Base-by-base conservation (phyloP, 176 grass and related monocot species). In the Areca catechu region DNA sequence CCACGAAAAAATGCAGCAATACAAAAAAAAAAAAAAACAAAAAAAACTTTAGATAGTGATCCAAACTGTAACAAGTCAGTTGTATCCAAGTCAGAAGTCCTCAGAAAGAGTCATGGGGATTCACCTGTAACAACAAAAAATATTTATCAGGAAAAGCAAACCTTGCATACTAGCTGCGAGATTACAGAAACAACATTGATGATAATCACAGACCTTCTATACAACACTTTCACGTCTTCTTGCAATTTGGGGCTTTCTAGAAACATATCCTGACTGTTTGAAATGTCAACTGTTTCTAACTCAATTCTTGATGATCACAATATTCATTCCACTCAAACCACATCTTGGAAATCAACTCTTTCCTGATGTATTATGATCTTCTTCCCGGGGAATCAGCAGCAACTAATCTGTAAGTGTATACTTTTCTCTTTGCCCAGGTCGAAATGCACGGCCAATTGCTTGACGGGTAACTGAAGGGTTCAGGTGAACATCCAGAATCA, bases 251-350 rank as follows among this genome's bases (percentile, higher is more conserved):
- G 80, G 48, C 61, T 78, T 50, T 98, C 81, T 65, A 98, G 68
- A 57, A 98, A 58, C 65, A 73, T 58, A 14, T 98, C 93, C 51
- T 71, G 62, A 16, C 50, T 85, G 69, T 74, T 67, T 61, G 86
- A 65, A 49, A 75, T 23, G 20, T 79, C 75, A 24, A 92, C 56
- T 58, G 80, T 70, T 70, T 73, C 79, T 50, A 98, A 70, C 34
- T 85, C 80, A 59, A 98, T 25, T 83, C 81, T 28, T 83, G 74
- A 18, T 68, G 53, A 7, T 68, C 73, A 61, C 70, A 77, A 37
- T 82, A 77, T 73, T 92, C 87, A 21, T 69, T 85, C 93, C 93
- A 98, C 69, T 98, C 93, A 4, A 98, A 98, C 93, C 87, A 98
- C 23, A 98, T 77, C 65, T 92, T 98, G 3, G 78, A 77, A 50